Percentiles rank a stretch among this genome's conserved stretches.
Conservation (phyloP, 2,329 filamentous ascomycete genomes). For the Scedosporium boydii region DNA sequence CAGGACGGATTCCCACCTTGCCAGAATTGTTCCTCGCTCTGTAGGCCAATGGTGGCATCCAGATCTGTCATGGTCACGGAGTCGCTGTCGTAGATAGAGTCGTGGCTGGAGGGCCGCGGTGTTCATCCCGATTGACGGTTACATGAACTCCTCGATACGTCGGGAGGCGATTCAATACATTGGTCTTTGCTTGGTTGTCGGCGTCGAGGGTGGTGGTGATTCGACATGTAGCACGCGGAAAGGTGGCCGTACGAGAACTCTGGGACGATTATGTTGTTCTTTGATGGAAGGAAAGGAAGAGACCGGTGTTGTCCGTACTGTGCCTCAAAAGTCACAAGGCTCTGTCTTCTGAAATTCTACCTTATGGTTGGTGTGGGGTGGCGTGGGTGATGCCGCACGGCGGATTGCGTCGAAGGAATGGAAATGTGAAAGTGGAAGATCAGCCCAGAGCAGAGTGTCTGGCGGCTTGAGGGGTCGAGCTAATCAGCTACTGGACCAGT, state of each 20-base stretch:
- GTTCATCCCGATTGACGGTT: constrained; percentile 1
- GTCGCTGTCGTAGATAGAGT: not conserved
- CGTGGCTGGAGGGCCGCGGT: constrained; percentile 1
- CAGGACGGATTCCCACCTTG: constrained; percentile 46
- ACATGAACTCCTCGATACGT: not conserved
- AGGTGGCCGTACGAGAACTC: not conserved
- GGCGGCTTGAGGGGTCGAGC: too few relatives aligned
- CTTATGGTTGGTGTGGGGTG: too few relatives aligned
- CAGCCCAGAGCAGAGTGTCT: too few relatives aligned
- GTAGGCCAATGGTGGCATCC: constrained; percentile 32
- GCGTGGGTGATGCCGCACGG: too few relatives aligned
- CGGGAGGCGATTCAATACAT: not conserved
- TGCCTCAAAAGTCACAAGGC: too few relatives aligned
- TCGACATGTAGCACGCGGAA: not conserved
- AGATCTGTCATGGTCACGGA: constrained; percentile 3
- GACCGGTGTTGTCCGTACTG: too few relatives aligned
- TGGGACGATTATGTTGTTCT: not conserved
- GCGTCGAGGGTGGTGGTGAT: not conserved
- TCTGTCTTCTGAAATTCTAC: too few relatives aligned
- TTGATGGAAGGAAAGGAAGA: not conserved
- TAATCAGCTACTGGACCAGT: too few relatives aligned
- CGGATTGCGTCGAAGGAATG: too few relatives aligned
- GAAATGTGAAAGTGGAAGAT: too few relatives aligned
- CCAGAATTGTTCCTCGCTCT: constrained; percentile 85
- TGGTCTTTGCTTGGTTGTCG: not conserved